These are phyloP conservation scores for Beauveria sp. DNA, from an alignment of 2,329 filamentous ascomycete species.

Conservation along the genomic window DNA sequence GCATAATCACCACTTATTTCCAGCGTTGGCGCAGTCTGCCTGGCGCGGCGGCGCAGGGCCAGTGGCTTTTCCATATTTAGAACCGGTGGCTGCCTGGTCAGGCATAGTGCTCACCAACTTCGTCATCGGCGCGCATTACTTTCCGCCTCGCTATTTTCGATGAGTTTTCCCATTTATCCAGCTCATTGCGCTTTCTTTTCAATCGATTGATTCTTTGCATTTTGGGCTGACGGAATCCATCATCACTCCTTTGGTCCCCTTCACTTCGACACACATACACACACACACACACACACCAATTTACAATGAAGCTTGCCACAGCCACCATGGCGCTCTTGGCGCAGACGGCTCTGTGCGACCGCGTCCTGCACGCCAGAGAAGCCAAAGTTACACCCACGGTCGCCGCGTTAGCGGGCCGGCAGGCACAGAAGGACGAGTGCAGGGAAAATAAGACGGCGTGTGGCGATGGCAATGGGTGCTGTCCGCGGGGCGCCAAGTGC, in stretches of 20 bases:
- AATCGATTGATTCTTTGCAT: not conserved
- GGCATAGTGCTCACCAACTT: slow-evolving; percentile 8
- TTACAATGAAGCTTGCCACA: slow-evolving; percentile 4
- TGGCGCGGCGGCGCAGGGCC: not conserved
- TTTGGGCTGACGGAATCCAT: not conserved
- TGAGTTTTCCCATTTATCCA: not conserved
- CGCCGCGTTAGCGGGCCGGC: not conserved
- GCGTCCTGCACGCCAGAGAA: not conserved
- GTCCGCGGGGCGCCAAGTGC: not conserved
- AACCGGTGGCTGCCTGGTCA: not conserved
- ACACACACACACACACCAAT: not conserved
- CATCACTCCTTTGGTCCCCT: not conserved
- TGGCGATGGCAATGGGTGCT: slow-evolving; percentile 10
- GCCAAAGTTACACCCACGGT: not conserved
- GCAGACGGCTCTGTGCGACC: not conserved
- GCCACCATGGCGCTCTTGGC: not conserved
- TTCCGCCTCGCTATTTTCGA: not conserved
- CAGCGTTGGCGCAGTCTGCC: not conserved
- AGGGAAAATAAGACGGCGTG: slow-evolving; percentile 4
- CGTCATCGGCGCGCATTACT: not conserved
- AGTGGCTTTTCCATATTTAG: slow-evolving; percentile 1
- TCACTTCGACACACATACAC: not conserved
- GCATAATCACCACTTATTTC: not conserved
- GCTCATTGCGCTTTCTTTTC: not conserved
- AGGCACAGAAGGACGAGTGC: not conserved